Percentiles rank a stretch among this genome's conserved stretches.
These are phyloP conservation scores for Botrytis elliptica DNA, from an alignment of 2,329 filamentous ascomycete species.

Conservation along the genomic window DNA sequence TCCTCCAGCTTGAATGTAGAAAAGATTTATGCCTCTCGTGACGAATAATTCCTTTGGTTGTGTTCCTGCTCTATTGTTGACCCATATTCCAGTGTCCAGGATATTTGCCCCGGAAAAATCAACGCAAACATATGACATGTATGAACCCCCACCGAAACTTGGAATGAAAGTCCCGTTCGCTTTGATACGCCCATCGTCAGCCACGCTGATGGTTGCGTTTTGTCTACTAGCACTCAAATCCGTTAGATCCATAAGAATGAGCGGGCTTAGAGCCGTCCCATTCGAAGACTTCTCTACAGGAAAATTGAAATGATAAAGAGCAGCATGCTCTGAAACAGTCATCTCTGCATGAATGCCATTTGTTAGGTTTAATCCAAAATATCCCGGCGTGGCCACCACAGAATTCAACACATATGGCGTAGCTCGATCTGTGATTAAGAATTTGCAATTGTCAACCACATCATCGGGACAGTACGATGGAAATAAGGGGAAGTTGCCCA, in stretches of 20 bases:
- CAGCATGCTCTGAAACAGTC: conserved; percentile 62
- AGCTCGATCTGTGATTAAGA: conserved; percentile 49
- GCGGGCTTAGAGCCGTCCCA: conserved; percentile 44
- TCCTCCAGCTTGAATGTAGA: conserved; percentile 57
- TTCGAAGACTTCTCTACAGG: conserved; percentile 41
- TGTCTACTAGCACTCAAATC: conserved; percentile 61
- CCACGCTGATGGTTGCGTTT: conserved; percentile 56
- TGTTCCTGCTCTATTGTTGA: conserved; percentile 53
- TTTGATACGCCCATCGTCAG: conserved; percentile 59
- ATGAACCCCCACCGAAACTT: conserved; percentile 63
- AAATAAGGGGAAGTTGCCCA: conserved; percentile 50
- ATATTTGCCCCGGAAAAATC: conserved; percentile 61
- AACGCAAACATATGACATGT: conserved; percentile 62
- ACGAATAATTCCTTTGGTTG: conserved; percentile 49
- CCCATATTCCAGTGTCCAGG: conserved; percentile 60
- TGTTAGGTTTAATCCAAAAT: conserved; percentile 59
- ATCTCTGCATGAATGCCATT: conserved; percentile 62
- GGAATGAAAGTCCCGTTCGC: conserved; percentile 60
- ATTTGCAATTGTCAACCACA: conserved; percentile 56
- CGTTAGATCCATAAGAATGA: conserved; percentile 64
- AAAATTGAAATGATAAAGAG: conserved; percentile 66
- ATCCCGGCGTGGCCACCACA: conserved; percentile 60
- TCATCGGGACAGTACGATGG: conserved; percentile 46
- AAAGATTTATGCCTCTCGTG: conserved; percentile 51
- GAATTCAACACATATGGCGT: conserved; percentile 45